Evolutionary conservation across 352 stramenopile genomes (phyloP).

Genomic region (Phytophthora nicotianae): DNA sequence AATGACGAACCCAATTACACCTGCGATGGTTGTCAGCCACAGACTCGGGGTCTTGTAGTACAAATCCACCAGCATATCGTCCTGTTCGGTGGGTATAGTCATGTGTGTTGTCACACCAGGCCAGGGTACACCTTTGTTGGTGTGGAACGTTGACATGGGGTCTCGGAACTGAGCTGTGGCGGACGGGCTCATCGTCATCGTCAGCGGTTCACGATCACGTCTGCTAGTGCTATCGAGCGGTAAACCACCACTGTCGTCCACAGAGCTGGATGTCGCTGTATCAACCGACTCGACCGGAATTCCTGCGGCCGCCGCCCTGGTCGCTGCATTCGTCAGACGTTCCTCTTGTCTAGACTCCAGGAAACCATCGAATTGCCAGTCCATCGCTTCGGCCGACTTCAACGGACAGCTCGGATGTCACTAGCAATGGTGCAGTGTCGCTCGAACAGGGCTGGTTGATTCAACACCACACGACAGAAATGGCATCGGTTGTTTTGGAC

Average conservation of each 20-base stretch:
- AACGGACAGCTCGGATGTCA: constrained; percentile 9
- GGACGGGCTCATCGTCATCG: constrained; percentile 64
- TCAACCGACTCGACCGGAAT: constrained; percentile 26
- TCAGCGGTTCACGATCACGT: constrained; percentile 39
- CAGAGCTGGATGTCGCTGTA: constrained; percentile 23
- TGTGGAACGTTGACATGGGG: constrained; percentile 50
- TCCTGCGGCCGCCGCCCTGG: constrained; percentile 16
- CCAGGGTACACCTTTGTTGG: constrained; percentile 37
- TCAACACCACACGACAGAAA: constrained; percentile 11
- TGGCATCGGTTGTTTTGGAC: constrained; percentile 20
- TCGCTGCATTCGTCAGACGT: constrained; percentile 20
- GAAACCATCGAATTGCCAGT: constrained; percentile 45
- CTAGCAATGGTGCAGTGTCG: constrained; percentile 1
- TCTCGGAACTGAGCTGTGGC: constrained; percentile 59
- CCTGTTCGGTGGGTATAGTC: constrained; percentile 17
- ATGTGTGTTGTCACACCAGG: constrained; percentile 13
- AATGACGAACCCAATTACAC: constrained; percentile 38
- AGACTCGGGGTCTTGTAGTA: constrained; percentile 58
- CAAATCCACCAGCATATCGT: constrained; percentile 54
- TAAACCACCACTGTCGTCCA: constrained; percentile 22
- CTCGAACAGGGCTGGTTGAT: constrained; percentile 2
- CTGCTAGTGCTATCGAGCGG: constrained; percentile 17
- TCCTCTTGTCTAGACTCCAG: constrained; percentile 23
- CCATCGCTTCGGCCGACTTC: constrained; percentile 27
- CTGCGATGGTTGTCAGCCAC: constrained; percentile 39